Evolutionary conservation across 805 yeast genomes (phyloP).

Genomic region (Pichia deserticola): DNA sequence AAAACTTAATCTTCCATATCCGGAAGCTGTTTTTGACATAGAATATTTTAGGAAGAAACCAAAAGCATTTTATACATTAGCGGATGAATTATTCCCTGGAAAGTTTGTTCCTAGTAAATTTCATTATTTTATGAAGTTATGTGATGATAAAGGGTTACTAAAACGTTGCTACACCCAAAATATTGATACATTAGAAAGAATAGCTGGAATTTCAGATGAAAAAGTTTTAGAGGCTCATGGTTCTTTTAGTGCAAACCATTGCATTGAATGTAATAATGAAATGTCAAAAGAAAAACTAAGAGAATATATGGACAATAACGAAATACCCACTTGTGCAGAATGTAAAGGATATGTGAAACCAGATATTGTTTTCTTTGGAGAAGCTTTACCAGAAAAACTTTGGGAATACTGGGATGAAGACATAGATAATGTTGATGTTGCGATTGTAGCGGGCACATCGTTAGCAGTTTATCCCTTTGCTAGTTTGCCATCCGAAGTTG

Average conservation of each 20-base stretch:
- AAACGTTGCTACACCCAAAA: slow-evolving; percentile 83
- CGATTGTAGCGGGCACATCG: slow-evolving; percentile 89
- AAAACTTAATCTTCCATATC: slow-evolving; percentile 71
- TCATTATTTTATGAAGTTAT: slow-evolving; percentile 61
- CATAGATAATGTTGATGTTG: slow-evolving; percentile 48
- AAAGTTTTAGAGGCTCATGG: slow-evolving; percentile 90
- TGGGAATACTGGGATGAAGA: slow-evolving; percentile 63
- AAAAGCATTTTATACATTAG: slow-evolving; percentile 75
- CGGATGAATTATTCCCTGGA: slow-evolving; percentile 84
- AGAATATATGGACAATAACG: slow-evolving; percentile 24
- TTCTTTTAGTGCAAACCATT: slow-evolving; percentile 77
- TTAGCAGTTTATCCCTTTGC: slow-evolving; percentile 90
- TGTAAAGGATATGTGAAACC: slow-evolving; percentile 85
- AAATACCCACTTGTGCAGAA: slow-evolving; percentile 46
- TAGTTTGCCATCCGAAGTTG: slow-evolving; percentile 61
- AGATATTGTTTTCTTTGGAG: slow-evolving; percentile 92
- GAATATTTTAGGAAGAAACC: slow-evolving; percentile 73
- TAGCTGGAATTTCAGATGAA: slow-evolving; percentile 66
- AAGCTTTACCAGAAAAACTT: slow-evolving; percentile 64
- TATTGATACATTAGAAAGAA: slow-evolving; percentile 83
- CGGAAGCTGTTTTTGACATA: slow-evolving; percentile 94
- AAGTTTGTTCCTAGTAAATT: slow-evolving; percentile 76
- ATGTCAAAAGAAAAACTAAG: slow-evolving; percentile 44
- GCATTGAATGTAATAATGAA: slow-evolving; percentile 62
- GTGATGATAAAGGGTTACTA: slow-evolving; percentile 57